These are phyloP conservation scores for Aspergillus versicolor DNA, from an alignment of 2,329 filamentous ascomycete genomes.

Conservation along the genomic window DNA sequence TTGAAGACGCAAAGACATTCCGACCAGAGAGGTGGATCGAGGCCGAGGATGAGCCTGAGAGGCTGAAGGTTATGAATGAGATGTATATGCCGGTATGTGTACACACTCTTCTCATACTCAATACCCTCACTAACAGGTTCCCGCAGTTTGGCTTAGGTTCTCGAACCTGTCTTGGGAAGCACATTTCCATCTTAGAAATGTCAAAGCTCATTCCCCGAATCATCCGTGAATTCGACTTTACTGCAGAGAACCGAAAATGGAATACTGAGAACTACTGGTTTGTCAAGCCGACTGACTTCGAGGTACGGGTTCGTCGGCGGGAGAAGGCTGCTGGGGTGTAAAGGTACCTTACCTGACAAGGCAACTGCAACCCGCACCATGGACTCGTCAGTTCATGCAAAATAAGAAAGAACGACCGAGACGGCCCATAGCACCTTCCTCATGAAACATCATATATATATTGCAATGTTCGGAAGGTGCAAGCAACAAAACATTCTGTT, in stretches of 20 bases:
- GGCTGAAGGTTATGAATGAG: constrained; percentile 35
- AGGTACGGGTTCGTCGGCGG: constrained; percentile 27
- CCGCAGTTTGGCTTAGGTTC: constrained; percentile 37
- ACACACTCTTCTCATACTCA: not conserved
- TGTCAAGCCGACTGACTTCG: constrained; percentile 44
- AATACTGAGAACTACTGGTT: constrained; percentile 44
- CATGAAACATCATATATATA: no score
- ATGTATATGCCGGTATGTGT: constrained; percentile 41
- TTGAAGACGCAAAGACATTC: constrained; percentile 44
- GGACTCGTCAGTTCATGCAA: no score
- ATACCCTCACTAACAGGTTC: not conserved
- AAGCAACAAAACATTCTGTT: no score
- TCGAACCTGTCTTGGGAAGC: constrained; percentile 33
- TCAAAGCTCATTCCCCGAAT: constrained; percentile 36
- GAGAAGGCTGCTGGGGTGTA: not conserved
- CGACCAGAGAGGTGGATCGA: constrained; percentile 50
- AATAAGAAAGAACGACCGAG: no score
- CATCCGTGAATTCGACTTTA: constrained; percentile 31
- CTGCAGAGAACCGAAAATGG: constrained; percentile 27
- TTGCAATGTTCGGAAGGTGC: no score
- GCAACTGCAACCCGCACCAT: not conserved
- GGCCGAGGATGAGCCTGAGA: constrained; percentile 27
- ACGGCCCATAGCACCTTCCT: no score
- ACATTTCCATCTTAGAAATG: constrained; percentile 41
- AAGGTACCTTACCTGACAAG: not conserved